Evolutionary conservation across 2,329 filamentous ascomycete species (phyloP).

Genomic region (Zopfia rhizophila): DNA sequence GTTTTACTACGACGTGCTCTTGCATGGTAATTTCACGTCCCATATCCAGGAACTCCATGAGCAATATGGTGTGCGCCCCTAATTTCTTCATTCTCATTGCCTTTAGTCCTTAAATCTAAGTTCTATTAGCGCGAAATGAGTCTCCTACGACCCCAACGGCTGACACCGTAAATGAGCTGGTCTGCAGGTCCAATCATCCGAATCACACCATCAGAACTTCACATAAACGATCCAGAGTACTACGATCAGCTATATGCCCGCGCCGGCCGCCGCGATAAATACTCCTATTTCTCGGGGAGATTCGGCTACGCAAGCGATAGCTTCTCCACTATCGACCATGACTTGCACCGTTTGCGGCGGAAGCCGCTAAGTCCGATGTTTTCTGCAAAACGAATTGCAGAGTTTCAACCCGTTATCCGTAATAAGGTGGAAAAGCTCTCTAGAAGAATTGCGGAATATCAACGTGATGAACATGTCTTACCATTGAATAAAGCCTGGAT

Average conservation of each 20-base stretch:
- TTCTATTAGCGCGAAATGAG: too few species aligned
- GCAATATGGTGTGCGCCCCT: slow-evolving; percentile 43
- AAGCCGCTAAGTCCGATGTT: slow-evolving; percentile 42
- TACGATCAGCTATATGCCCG: slow-evolving; percentile 23
- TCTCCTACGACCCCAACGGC: too few species aligned
- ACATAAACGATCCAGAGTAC: slow-evolving; percentile 33
- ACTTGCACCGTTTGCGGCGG: slow-evolving; percentile 36
- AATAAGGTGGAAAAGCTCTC: slow-evolving; percentile 1
- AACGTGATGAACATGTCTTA: slow-evolving; percentile 30
- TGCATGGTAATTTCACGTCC: slow-evolving; percentile 36
- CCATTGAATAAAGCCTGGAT: slow-evolving; percentile 33
- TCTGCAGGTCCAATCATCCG: slow-evolving; percentile 40
- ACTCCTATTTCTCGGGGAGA: too few species aligned
- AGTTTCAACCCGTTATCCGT: slow-evolving; percentile 31
- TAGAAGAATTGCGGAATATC: slow-evolving; percentile 24
- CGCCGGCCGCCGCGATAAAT: slow-evolving; percentile 7
- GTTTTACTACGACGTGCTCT: slow-evolving; percentile 35
- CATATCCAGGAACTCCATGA: slow-evolving; percentile 43
- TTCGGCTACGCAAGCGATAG: slow-evolving; percentile 19
- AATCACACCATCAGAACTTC: slow-evolving; percentile 39
- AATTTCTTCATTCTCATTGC: too few species aligned
- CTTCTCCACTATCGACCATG: slow-evolving; percentile 32
- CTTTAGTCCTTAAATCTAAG: too few species aligned
- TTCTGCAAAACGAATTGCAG: slow-evolving; percentile 29
- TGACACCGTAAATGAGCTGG: too few species aligned